A percentile compares a stretch with the other conserved stretches of the same genome.
Conservation (phyloP, 1,284 basidiomycete genomes). For the Ceratobasidium sp. region DNA sequence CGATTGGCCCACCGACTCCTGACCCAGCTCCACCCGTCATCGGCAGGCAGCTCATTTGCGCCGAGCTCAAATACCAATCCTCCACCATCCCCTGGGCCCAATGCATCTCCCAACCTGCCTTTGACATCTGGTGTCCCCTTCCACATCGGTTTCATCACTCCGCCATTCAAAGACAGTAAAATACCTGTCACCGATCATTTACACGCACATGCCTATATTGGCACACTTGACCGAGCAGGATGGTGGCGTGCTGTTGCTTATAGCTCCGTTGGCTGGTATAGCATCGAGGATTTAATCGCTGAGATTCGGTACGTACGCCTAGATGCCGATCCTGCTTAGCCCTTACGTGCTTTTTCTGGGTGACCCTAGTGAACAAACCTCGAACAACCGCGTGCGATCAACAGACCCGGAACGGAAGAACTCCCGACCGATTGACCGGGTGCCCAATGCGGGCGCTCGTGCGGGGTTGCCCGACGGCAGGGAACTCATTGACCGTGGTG, state of each 20-base stretch:
- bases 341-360: constrained; percentile 6
- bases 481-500: constrained; percentile 48
- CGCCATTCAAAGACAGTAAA: constrained; percentile 73
- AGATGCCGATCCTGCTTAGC: constrained; percentile 16
- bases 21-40: constrained; percentile 54
- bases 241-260: constrained; percentile 75
- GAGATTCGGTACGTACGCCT: constrained; percentile 67
- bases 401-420: constrained; percentile 59
- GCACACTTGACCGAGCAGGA: constrained; percentile 65
- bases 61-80: constrained; percentile 48
- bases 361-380: constrained; percentile 64
- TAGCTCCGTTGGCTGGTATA: constrained; percentile 71
- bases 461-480: constrained; percentile 67
- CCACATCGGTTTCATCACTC: constrained; percentile 74
- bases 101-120: constrained; percentile 31
- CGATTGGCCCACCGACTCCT: constrained; percentile 65
- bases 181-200: constrained; percentile 78
- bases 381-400: constrained; percentile 76
- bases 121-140: constrained; percentile 48
- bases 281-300: constrained; percentile 75
- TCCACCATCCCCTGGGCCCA: constrained; percentile 35
- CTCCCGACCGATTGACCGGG: constrained; percentile 66
- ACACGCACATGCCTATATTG: constrained; percentile 73
- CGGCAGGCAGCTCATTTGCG: constrained; percentile 21
- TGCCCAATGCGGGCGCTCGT: constrained; percentile 70